phyloP scores from a whole-genome alignment of 2,329 filamentous ascomycete genomes.

The Aureobasidium melanogenum region DNA sequence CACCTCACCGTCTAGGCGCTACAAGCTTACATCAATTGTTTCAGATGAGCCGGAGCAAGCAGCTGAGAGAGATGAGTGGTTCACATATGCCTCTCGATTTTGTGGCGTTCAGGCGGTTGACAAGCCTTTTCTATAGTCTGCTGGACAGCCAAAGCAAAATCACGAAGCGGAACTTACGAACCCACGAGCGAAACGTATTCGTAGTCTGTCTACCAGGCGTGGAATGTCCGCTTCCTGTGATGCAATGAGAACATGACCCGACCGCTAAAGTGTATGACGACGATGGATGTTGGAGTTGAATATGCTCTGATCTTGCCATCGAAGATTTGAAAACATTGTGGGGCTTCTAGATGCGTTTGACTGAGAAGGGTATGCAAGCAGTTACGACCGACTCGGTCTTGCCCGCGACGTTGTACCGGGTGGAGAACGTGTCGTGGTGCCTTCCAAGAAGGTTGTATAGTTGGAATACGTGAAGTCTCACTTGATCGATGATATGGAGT shows the following conservation, averaged over 20 bases:
- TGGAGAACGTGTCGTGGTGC: background rate
- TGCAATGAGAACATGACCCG: background rate
- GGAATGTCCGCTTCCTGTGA: background rate
- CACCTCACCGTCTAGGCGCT: background rate
- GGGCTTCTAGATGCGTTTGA: background rate
- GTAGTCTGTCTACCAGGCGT: background rate
- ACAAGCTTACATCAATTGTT: constrained; percentile 3
- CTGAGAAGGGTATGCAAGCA: background rate
- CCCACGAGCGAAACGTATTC: background rate
- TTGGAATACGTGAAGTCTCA: background rate
- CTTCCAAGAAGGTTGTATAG: background rate
- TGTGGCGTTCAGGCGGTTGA: constrained; percentile 4
- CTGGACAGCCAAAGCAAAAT: background rate
- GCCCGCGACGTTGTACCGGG: constrained; percentile 1
- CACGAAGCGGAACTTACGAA: background rate
- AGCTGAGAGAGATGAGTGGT: background rate
- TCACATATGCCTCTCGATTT: background rate
- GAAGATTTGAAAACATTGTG: background rate
- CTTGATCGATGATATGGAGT: background rate
- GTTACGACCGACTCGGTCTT: background rate
- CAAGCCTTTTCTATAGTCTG: background rate
- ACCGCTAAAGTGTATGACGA: background rate
- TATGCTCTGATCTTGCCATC: background rate
- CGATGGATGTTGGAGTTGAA: background rate
- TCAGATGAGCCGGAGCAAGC: background rate